phyloP scores from a whole-genome alignment of 176 grass and related monocot genomes.

The Triticum aestivum region IWGSC_CS_RefSeq_v2.1 NC_057807.1:691273564-691274063 shows the following conservation, averaged over 20 bases:
- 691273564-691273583: slow-evolving; percentile 53
- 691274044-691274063: slow-evolving; percentile 52
- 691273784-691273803: slow-evolving; percentile 38
- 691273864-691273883: slow-evolving; percentile 52
- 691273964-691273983: slow-evolving; percentile 76
- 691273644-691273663: slow-evolving; percentile 58
- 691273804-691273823: slow-evolving; percentile 61
- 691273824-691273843: slow-evolving; percentile 62
- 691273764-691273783: slow-evolving; percentile 55
- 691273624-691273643: slow-evolving; percentile 42
- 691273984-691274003: slow-evolving; percentile 66
- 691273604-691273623: slow-evolving; percentile 55
- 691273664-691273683: slow-evolving; percentile 49
- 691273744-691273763: slow-evolving; percentile 76
- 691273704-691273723: slow-evolving; percentile 64
- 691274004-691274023: slow-evolving; percentile 53
- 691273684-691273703: slow-evolving; percentile 56
- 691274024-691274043: slow-evolving; percentile 52
- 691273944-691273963: slow-evolving; percentile 69
- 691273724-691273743: slow-evolving; percentile 71
- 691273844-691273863: slow-evolving; percentile 49
- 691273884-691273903: slow-evolving; percentile 46
- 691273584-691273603: slow-evolving; percentile 59
- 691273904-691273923: slow-evolving; percentile 52
- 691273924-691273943: slow-evolving; percentile 44